A percentile compares a stretch with the other conserved stretches of the same genome.
phyloP scores from a whole-genome alignment of 1,139 yeast genomes.

The Hyphopichia fennica region DNA sequence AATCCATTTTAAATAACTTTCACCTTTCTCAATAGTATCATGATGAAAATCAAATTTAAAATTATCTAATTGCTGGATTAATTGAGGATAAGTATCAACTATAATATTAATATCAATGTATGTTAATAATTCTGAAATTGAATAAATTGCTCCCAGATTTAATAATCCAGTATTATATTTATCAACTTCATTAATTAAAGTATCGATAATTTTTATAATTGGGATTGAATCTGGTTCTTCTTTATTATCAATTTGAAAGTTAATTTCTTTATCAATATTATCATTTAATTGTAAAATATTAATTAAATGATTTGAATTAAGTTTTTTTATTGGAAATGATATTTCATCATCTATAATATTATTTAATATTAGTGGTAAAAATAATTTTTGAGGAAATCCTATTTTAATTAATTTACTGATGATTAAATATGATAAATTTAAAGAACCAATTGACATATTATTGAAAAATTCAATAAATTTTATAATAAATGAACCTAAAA shows the following conservation, averaged over 20 bases:
- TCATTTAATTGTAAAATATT: constrained; percentile 1
- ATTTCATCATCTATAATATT: constrained; percentile 25
- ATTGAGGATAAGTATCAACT: constrained; percentile 2
- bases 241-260: neutral
- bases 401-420: constrained; percentile 25
- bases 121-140: constrained; percentile 21
- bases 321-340: constrained; percentile 38
- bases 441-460: constrained; percentile 13
- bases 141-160: constrained; percentile 15
- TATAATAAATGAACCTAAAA: constrained; percentile 41
- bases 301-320: constrained; percentile 14
- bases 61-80: constrained; percentile 1
- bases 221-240: neutral
- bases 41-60: constrained; percentile 30
- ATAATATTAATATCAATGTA: constrained; percentile 3
- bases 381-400: constrained; percentile 24
- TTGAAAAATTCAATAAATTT: constrained; percentile 56
- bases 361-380: constrained; percentile 27
- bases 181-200: constrained; percentile 3
- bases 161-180: neutral
- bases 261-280: constrained; percentile 6
- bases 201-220: neutral
- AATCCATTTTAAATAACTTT: constrained; percentile 26
- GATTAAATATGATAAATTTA: constrained; percentile 25
- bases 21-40: constrained; percentile 30